These are phyloP conservation scores for Claviceps africana DNA, from an alignment of 2,329 filamentous ascomycete genomes.

Conservation along the genomic window DNA sequence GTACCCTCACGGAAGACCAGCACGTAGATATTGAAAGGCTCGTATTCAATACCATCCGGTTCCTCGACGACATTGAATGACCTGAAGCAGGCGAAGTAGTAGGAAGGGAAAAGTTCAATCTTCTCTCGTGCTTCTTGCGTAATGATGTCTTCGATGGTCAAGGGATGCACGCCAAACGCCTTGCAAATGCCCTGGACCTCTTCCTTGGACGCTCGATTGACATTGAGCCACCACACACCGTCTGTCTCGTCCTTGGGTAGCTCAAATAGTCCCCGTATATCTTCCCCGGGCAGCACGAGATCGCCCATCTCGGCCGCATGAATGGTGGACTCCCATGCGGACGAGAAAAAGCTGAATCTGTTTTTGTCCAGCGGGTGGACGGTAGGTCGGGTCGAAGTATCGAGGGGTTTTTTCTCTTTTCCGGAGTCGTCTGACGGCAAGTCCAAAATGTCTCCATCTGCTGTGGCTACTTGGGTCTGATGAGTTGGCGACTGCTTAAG, in stretches of 20 bases:
- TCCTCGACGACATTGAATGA: constrained; percentile 75
- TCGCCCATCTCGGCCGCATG: constrained; percentile 82
- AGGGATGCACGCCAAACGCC: constrained; percentile 86
- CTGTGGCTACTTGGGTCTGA: constrained; percentile 28
- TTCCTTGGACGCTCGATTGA: constrained; percentile 77
- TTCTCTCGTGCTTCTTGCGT: constrained; percentile 95
- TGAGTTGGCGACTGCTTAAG: constrained; percentile 13
- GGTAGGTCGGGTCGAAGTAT: constrained; percentile 23
- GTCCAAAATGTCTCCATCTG: constrained; percentile 44
- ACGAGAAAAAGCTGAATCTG: constrained; percentile 94
- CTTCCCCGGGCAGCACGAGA: constrained; percentile 77
- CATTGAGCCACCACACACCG: constrained; percentile 98
- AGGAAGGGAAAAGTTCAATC: constrained; percentile 92
- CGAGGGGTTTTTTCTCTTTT: constrained; percentile 32
- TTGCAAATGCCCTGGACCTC: constrained; percentile 81
- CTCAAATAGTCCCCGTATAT: constrained; percentile 73
- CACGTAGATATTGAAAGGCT: constrained; percentile 92
- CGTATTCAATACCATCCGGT: constrained; percentile 67
- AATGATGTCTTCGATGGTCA: constrained; percentile 92
- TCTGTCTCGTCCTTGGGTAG: constrained; percentile 48
- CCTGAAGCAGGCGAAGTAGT: constrained; percentile 96
- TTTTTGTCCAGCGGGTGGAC: constrained; percentile 45
- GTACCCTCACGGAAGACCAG: constrained; percentile 93
- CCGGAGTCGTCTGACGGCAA: constrained; percentile 32
- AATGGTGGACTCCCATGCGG: constrained; percentile 83